A percentile compares a stretch with the other conserved stretches of the same genome.
Evolutionary conservation across 495 filamentous ascomycete genomes (phyloP).

Genomic region (Trichocladium uniseriatum): DNA sequence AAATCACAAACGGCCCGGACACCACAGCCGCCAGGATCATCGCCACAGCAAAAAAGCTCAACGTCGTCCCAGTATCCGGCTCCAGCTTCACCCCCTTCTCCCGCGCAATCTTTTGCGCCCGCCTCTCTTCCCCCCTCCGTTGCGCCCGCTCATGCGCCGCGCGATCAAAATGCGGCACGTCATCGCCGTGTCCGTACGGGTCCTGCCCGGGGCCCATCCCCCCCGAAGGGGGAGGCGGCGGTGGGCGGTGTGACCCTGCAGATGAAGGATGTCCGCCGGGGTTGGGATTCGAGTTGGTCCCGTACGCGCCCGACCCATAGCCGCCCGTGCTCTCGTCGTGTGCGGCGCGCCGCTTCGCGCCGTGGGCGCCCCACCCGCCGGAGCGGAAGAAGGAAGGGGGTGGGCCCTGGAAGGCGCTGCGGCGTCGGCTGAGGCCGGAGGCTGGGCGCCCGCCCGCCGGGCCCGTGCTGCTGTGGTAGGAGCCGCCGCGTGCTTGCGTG

Average conservation of each 20-base stretch:
- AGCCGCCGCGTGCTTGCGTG: conserved; percentile 21
- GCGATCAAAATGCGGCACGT: conserved; percentile 57
- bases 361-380: conserved; percentile 59
- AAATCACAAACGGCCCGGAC: background rate
- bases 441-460: conserved; percentile 62
- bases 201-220: conserved; percentile 42
- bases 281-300: background rate
- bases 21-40: conserved; percentile 27
- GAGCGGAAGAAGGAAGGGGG: conserved; percentile 79
- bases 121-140: conserved; percentile 31
- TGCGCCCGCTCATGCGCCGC: conserved; percentile 52
- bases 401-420: conserved; percentile 68
- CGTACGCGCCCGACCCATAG: conserved; percentile 4
- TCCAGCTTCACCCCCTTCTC: conserved; percentile 5
- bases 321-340: conserved; percentile 33
- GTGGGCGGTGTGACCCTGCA: background rate
- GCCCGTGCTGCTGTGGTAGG: conserved; percentile 45
- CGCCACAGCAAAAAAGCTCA: conserved; percentile 35
- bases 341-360: conserved; percentile 38
- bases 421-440: conserved; percentile 68
- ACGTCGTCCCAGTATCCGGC: background rate
- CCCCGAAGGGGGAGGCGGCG: background rate
- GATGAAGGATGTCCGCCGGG: background rate
- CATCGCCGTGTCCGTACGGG: conserved; percentile 48
- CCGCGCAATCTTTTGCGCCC: conserved; percentile 19